phyloP scores from a whole-genome alignment of 177 flowering plant species.

The Vitis hybrid region DNA sequence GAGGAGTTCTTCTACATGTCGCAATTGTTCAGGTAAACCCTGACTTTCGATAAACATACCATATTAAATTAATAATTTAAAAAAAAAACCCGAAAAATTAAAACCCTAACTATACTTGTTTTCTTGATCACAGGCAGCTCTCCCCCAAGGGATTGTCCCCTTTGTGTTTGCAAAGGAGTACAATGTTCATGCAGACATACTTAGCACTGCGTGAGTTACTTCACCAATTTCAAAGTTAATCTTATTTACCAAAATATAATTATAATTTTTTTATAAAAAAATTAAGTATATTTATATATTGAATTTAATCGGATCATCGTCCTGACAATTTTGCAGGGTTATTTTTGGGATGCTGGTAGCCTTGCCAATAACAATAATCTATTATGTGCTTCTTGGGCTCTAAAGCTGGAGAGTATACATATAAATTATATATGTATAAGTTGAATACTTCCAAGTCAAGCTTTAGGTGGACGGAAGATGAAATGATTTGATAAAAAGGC shows the following conservation, averaged over 20 bases:
- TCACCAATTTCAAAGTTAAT: not conserved
- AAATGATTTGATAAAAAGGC: too few species aligned
- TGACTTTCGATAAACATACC: too few species aligned
- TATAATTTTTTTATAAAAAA: too few species aligned
- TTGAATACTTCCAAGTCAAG: too few species aligned
- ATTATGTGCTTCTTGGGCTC: slow-evolving; percentile 41
- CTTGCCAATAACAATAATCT: slow-evolving; percentile 41
- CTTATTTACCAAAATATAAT: too few species aligned
- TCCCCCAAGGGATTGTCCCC: slow-evolving; percentile 58
- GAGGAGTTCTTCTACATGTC: slow-evolving; percentile 51
- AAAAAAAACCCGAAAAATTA: not conserved
- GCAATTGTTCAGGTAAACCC: slow-evolving; percentile 50
- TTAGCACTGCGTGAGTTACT: slow-evolving; percentile 51
- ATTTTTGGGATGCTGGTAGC: slow-evolving; percentile 55
- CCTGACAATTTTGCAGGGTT: slow-evolving; percentile 28
- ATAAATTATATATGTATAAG: too few species aligned
- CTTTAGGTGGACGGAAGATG: too few species aligned
- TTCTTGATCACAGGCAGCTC: slow-evolving; percentile 37
- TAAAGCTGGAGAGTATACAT: not conserved
- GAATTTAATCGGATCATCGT: not conserved
- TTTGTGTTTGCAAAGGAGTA: slow-evolving; percentile 53
- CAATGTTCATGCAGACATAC: slow-evolving; percentile 48
- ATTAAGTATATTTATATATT: too few species aligned
- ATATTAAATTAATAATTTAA: not conserved
- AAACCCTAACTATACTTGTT: not conserved